phyloP scores from a whole-genome alignment of 805 yeast species.

The Wickerhamiella kazuoi region DNA sequence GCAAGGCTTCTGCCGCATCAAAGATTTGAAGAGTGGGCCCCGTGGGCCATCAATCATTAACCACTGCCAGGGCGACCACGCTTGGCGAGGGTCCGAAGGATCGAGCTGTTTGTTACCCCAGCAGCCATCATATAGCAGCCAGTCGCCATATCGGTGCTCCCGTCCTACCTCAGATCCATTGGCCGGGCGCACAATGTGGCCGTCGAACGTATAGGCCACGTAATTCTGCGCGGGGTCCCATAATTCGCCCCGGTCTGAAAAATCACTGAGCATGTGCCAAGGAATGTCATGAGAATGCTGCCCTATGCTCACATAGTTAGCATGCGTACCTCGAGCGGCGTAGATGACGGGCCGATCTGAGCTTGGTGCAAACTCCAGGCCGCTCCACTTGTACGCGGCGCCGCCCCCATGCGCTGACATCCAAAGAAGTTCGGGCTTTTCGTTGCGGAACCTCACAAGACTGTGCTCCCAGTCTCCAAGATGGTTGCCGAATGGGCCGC shows the following conservation, averaged over 20 bases:
- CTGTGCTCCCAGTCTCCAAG: constrained; percentile 98
- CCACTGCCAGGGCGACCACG: constrained; percentile 79
- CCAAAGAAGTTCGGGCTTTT: constrained; percentile 74
- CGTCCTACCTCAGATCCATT: constrained; percentile 30
- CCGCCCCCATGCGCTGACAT: constrained; percentile 99
- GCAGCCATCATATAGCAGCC: constrained; percentile 67
- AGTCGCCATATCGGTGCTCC: constrained; percentile 40
- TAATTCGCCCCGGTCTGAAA: constrained; percentile 84
- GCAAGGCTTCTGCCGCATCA: constrained; percentile 54
- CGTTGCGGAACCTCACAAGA: constrained; percentile 56
- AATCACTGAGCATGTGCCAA: constrained; percentile 74
- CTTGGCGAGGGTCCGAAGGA: constrained; percentile 59
- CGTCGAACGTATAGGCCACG: constrained; percentile 67
- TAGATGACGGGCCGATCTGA: constrained; percentile 53
- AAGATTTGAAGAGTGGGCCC: constrained; percentile 72
- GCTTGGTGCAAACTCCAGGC: constrained; percentile 42
- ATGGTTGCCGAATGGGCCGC: constrained; percentile 93
- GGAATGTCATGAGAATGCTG: constrained; percentile 94
- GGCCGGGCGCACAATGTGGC: constrained; percentile 27
- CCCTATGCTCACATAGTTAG: constrained; percentile 90
- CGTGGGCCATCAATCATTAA: constrained; percentile 81
- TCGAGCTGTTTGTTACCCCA: constrained; percentile 79
- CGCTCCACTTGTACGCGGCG: constrained; percentile 63
- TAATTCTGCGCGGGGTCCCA: constrained; percentile 87
- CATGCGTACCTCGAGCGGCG: constrained; percentile 92